Percentiles rank a stretch among this genome's conserved stretches.
phyloP scores from a whole-genome alignment of 768 basidiomycete genomes.

The Candolleomyces aberdarensis region DNA sequence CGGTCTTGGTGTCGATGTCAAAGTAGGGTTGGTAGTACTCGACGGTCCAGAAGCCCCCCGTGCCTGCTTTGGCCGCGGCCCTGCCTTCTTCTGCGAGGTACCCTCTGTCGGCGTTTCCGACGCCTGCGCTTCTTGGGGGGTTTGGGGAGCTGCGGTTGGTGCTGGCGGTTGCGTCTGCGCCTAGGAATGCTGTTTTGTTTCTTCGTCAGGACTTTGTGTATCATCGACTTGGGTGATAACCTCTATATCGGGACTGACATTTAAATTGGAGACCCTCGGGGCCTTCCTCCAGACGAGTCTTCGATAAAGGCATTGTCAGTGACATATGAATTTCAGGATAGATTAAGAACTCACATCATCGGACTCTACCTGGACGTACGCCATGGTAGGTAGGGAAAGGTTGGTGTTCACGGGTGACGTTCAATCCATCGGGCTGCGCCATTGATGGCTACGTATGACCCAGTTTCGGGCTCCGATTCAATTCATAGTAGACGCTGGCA shows the following conservation, averaged over 20 bases:
- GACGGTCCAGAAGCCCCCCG: slow-evolving; percentile 69
- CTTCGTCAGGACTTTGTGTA: not conserved
- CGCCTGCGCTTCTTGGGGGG: slow-evolving; percentile 51
- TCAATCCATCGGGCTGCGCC: not conserved
- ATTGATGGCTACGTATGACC: not conserved
- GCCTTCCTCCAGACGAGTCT: slow-evolving; percentile 60
- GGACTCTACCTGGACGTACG: slow-evolving; percentile 68
- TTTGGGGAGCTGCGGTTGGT: slow-evolving; percentile 19
- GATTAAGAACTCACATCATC: slow-evolving; percentile 52
- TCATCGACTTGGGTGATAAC: not conserved
- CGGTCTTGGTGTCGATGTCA: slow-evolving; percentile 81
- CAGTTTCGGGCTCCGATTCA: not conserved
- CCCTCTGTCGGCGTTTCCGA: slow-evolving; percentile 41
- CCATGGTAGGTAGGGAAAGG: slow-evolving; percentile 39
- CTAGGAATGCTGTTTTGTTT: slow-evolving; percentile 55
- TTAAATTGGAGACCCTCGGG: slow-evolving; percentile 72
- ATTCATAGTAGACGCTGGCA: not conserved
- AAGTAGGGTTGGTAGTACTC: slow-evolving; percentile 90
- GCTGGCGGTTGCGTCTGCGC: slow-evolving; percentile 33
- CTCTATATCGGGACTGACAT: slow-evolving; percentile 34
- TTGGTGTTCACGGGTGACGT: not conserved
- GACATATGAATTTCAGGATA: not conserved
- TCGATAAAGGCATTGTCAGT: not conserved
- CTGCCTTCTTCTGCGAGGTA: slow-evolving; percentile 56
- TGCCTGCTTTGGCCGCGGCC: slow-evolving; percentile 32